These are phyloP conservation scores for Penicillium sclerotigenum DNA, from an alignment of 2,329 filamentous ascomycete species.

Conservation along the genomic window DNA sequence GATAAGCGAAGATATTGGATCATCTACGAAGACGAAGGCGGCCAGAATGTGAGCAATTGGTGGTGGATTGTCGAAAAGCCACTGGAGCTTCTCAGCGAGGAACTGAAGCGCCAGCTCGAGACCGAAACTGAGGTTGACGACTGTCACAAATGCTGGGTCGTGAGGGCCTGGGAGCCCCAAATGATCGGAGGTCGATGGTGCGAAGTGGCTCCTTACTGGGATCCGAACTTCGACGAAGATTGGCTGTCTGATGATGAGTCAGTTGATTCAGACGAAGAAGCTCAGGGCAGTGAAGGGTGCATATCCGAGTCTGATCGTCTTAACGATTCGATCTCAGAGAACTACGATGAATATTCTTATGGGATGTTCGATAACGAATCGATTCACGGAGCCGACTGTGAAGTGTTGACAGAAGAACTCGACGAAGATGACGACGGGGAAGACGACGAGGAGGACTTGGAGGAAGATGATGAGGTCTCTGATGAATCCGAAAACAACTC, in stretches of 20 bases:
- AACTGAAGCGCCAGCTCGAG: not conserved
- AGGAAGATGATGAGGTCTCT: conserved; percentile 8
- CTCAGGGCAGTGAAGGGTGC: not conserved
- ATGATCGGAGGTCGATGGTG: not conserved
- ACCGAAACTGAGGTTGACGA: not conserved
- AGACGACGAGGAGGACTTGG: conserved; percentile 7
- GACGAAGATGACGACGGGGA: not conserved
- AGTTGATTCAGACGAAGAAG: conserved; percentile 2
- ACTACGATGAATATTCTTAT: not conserved
- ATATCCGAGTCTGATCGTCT: not conserved
- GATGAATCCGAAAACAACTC: conserved; percentile 5
- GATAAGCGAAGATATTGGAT: conserved; percentile 11
- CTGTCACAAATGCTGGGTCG: conserved; percentile 9
- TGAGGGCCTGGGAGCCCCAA: conserved; percentile 2
- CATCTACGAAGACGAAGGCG: not conserved
- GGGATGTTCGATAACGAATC: not conserved
- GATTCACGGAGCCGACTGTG: not conserved
- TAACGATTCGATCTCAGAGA: not conserved
- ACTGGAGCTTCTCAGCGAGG: conserved; percentile 7
- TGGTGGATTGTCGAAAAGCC: conserved; percentile 13
- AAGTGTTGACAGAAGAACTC: not conserved
- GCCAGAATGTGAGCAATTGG: not conserved
- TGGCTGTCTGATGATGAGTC: conserved; percentile 9
- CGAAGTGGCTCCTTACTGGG: conserved; percentile 3
- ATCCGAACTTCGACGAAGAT: conserved; percentile 13